These are phyloP conservation scores for Monilinia fructicola DNA, from an alignment of 2,329 filamentous ascomycete species.

Conservation along the genomic window DNA sequence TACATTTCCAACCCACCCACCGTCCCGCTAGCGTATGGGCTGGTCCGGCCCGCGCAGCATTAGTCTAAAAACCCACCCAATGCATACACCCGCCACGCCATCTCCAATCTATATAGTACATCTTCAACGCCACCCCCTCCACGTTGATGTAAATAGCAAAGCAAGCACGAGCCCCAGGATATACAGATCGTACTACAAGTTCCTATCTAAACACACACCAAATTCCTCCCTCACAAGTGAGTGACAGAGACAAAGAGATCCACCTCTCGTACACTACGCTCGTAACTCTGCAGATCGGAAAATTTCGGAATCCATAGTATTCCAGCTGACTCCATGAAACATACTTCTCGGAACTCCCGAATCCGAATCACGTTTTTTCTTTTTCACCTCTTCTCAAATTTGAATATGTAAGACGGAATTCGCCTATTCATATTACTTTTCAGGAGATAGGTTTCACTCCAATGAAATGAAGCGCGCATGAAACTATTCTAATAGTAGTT, in stretches of 20 bases:
- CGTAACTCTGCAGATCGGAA: not conserved
- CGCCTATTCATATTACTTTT: not conserved
- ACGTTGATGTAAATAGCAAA: not conserved
- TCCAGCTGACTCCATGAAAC: not conserved
- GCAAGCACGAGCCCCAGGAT: not conserved
- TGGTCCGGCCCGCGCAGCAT: slow-evolving; percentile 3
- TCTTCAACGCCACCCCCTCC: not conserved
- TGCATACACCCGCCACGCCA: not conserved
- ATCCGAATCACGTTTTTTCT: not conserved
- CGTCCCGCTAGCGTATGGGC: not conserved
- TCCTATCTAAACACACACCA: not conserved
- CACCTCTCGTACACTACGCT: not conserved
- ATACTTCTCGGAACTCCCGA: not conserved
- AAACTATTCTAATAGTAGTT: not conserved
- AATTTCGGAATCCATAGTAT: not conserved
- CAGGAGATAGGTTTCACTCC: not conserved
- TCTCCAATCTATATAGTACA: not conserved
- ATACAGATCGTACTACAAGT: not conserved
- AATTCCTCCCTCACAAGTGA: not conserved
- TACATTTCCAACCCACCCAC: not conserved
- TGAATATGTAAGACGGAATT: slow-evolving; percentile 7
- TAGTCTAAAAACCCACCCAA: not conserved
- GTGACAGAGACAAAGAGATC: not conserved
- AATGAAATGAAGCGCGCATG: not conserved
- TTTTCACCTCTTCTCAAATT: not conserved